These are phyloP conservation scores for Plenodomus tracheiphilus DNA, from an alignment of 2,329 filamentous ascomycete genomes.

Conservation along the genomic window DNA sequence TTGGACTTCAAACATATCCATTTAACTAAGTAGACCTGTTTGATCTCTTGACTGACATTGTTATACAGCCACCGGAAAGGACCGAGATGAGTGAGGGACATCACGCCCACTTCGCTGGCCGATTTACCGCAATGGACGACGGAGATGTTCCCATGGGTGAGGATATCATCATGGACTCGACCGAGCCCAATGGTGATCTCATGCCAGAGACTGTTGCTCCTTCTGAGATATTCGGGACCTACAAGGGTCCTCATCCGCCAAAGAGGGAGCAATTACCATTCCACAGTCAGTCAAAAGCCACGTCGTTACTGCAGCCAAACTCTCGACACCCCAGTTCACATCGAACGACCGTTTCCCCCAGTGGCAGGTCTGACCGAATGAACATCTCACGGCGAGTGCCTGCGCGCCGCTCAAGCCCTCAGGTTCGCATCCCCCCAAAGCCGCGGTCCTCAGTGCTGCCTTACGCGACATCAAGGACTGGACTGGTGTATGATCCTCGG, in stretches of 20 bases:
- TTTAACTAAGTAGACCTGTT: not conserved
- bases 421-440: conserved; percentile 35
- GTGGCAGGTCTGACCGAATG: conserved; percentile 27
- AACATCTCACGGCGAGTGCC: conserved; percentile 18
- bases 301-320: conserved; percentile 9
- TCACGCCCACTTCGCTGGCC: conserved; percentile 13
- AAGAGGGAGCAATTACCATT: conserved; percentile 34
- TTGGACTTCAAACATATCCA: not conserved
- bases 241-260: conserved; percentile 14
- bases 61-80: conserved; percentile 12
- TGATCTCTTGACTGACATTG: conserved; percentile 1
- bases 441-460: conserved; percentile 42
- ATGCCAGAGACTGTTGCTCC: conserved; percentile 32
- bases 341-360: conserved; percentile 11
- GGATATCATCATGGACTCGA: conserved; percentile 33
- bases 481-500: conserved; percentile 76
- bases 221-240: conserved; percentile 28
- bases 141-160: conserved; percentile 37
- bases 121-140: conserved; percentile 27
- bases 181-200: conserved; percentile 38
- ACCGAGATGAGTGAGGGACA: conserved; percentile 19
- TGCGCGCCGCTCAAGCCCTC: conserved; percentile 20
- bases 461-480: conserved; percentile 44
- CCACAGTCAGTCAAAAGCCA: conserved; percentile 22
- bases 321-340: conserved; percentile 6